A percentile compares a stretch with the other conserved stretches of the same genome.
Evolutionary conservation across 2,329 filamentous ascomycete genomes (phyloP).

Genomic region (Pseudocercospora fuligena): DNA sequence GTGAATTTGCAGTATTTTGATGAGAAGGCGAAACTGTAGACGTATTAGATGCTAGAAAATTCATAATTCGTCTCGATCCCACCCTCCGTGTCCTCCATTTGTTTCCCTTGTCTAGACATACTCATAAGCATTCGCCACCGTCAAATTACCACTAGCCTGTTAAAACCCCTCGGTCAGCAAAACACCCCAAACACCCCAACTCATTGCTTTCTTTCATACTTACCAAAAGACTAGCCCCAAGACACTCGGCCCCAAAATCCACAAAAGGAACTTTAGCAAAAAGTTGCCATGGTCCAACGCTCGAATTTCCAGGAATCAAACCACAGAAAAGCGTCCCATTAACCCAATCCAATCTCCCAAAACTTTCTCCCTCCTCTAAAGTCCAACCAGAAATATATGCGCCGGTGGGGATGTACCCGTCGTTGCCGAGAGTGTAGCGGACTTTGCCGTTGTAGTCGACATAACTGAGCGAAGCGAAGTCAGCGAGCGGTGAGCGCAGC

Average conservation of each 20-base stretch:
- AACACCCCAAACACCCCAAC: no score
- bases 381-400: conserved; percentile 35
- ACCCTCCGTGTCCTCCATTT: background rate
- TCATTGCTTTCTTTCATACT: background rate
- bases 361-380: conserved; percentile 17
- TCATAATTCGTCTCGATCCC: background rate
- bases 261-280: conserved; percentile 15
- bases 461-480: conserved; percentile 26
- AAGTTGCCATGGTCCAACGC: conserved; percentile 21
- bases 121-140: conserved; percentile 18
- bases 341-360: conserved; percentile 29
- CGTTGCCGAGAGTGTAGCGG: conserved; percentile 39
- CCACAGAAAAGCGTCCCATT: conserved; percentile 13
- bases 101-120: conserved; percentile 8
- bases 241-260: conserved; percentile 7
- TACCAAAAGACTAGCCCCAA: conserved; percentile 17
- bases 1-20: conserved; percentile 62
- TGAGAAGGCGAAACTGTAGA: background rate
- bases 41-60: background rate
- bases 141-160: conserved; percentile 8
- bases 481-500: no score
- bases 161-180: no score
- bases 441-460: conserved; percentile 38
- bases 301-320: conserved; percentile 13
- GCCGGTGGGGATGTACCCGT: conserved; percentile 32